Conservation (phyloP, 129 eudicot genomes). For the Saposhnikovia divaricata region DNA sequence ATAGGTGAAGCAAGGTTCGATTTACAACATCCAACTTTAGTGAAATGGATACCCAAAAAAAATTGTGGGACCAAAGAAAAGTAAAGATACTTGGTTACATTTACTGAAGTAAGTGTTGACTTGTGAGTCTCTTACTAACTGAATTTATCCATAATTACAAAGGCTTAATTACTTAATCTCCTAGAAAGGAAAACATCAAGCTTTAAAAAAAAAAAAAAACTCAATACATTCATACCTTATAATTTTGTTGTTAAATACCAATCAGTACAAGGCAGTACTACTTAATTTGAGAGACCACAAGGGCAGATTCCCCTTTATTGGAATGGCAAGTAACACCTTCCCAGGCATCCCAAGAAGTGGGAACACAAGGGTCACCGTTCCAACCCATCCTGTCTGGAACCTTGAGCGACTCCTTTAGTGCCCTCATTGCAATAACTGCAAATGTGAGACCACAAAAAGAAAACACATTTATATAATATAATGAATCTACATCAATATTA, state of each 20-base stretch:
- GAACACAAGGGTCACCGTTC: constrained; percentile 99
- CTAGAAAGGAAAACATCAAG: neutral
- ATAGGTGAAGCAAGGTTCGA: too few species aligned
- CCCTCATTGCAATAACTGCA: constrained; percentile 78
- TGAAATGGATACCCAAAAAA: neutral
- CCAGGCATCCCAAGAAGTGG: constrained; percentile 99
- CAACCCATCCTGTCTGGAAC: constrained; percentile 96
- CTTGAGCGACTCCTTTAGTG: constrained; percentile 77
- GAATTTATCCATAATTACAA: neutral
- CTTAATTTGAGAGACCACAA: constrained; percentile 67
- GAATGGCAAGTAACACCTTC: constrained; percentile 86
- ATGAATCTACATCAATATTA: neutral
- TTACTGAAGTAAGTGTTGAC: neutral
- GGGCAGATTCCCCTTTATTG: constrained; percentile 43
- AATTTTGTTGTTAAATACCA: neutral
- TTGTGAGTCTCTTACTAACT: neutral
- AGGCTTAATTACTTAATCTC: neutral
- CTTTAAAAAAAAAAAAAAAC: neutral
- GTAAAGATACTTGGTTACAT: neutral
- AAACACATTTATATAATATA: neutral
- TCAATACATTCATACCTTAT: neutral
- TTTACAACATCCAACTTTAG: too few species aligned
- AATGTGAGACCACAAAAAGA: neutral
- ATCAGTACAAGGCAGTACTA: constrained; percentile 10
- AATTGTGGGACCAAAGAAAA: neutral